Conservation (phyloP, 768 basidiomycete genomes). For the Hygrophorus pudorinus region DNA sequence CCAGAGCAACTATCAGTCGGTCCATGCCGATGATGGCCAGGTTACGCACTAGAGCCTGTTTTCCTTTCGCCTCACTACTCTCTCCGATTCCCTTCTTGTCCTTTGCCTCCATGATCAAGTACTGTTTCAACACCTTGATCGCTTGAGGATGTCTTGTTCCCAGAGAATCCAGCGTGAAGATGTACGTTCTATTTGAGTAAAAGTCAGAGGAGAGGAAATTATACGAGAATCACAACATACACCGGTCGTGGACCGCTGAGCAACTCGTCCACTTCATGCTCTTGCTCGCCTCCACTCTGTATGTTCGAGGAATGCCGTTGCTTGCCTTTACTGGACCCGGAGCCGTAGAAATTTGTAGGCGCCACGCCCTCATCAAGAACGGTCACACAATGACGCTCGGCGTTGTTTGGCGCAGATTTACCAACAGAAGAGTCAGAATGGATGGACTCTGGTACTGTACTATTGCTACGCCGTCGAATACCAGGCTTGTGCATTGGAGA, state of each 20-base stretch:
- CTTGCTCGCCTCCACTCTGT: not conserved
- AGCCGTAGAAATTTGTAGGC: not conserved
- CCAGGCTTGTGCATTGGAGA: not conserved
- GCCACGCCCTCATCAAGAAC: no score
- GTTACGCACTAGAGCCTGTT: conserved; percentile 40
- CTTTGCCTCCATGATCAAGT: conserved; percentile 68
- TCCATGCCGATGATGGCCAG: not conserved
- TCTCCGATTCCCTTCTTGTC: conserved; percentile 47
- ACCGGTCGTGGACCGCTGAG: not conserved
- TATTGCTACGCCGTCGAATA: not conserved
- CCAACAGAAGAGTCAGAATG: no score
- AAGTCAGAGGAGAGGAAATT: not conserved
- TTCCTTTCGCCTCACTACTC: conserved; percentile 32
- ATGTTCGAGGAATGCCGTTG: not conserved
- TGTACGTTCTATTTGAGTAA: conserved; percentile 45
- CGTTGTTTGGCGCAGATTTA: no score
- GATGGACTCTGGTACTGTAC: not conserved
- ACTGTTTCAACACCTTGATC: conserved; percentile 46
- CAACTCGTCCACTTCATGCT: not conserved
- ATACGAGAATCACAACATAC: conserved; percentile 1
- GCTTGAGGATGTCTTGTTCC: conserved; percentile 62
- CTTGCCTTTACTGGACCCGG: conserved; percentile 14
- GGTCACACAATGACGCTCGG: no score
- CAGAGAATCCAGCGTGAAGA: conserved; percentile 89
- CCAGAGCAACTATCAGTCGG: not conserved